Percentiles rank a stretch among this genome's conserved stretches.
Conservation (phyloP, 164 flowering plant genomes). For the Piper betle region DNA sequence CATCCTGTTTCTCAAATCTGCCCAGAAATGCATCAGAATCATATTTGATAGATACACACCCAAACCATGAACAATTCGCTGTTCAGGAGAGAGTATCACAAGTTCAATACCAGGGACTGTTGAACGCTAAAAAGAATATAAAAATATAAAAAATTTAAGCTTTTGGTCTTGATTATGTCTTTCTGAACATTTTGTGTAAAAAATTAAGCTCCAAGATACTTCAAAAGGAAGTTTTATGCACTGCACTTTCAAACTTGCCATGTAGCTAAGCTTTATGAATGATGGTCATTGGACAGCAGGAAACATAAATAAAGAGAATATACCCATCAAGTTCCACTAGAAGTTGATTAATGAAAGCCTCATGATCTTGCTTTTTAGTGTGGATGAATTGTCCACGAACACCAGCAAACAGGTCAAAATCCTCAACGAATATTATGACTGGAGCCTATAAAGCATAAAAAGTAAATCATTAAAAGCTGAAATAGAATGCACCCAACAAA, state of each 20-base stretch:
- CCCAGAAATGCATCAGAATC: slow-evolving; percentile 6
- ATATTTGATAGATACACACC: not conserved
- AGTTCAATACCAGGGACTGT: too few relatives aligned
- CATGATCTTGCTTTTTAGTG: slow-evolving; percentile 92
- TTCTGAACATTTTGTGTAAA: not conserved
- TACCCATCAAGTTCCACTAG: slow-evolving; percentile 99
- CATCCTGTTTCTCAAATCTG: slow-evolving; percentile 98
- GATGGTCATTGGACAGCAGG: not conserved
- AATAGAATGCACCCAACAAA: not conserved
- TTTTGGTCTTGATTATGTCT: not conserved
- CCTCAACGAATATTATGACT: slow-evolving; percentile 93
- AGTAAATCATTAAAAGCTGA: not conserved
- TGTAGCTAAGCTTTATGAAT: not conserved
- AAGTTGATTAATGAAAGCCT: slow-evolving; percentile 92
- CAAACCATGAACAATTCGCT: too few relatives aligned
- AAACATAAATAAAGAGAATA: slow-evolving; percentile 1
- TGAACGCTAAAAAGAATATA: slow-evolving; percentile 7
- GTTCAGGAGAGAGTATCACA: too few relatives aligned
- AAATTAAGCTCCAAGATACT: too few relatives aligned
- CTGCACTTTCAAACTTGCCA: not conserved
- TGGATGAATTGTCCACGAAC: slow-evolving; percentile 85
- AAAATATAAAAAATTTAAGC: not conserved
- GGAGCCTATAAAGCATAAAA: slow-evolving; percentile 51
- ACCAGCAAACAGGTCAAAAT: slow-evolving; percentile 94
- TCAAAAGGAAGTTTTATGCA: not conserved